These are phyloP conservation scores for Hyaloscypha bicolor DNA, from an alignment of 495 filamentous ascomycete genomes.

Conservation along the genomic window DNA sequence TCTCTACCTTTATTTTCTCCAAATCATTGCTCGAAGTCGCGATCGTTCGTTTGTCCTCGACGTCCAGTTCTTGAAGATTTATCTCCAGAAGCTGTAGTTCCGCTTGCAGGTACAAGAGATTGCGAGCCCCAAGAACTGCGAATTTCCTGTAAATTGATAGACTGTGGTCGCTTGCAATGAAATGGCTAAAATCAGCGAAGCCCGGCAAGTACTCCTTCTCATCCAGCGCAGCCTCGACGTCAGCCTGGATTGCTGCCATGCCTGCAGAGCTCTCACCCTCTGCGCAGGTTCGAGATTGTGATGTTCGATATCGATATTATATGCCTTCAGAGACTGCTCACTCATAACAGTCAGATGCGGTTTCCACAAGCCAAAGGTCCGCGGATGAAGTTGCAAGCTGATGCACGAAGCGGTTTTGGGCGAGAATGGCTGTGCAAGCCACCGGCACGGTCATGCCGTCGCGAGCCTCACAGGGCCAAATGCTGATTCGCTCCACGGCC, in stretches of 20 bases:
- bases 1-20: neutral
- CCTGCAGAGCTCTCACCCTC: neutral
- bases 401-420: too few relatives aligned
- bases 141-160: constrained; percentile 34
- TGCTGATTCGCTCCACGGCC: too few relatives aligned
- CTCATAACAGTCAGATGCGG: too few relatives aligned
- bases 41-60: neutral
- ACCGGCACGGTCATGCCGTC: neutral
- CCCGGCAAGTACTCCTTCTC: neutral
- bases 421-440: neutral
- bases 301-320: neutral
- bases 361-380: too few relatives aligned
- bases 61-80: neutral
- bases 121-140: constrained; percentile 32
- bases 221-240: neutral
- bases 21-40: neutral
- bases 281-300: neutral
- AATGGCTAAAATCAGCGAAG: constrained; percentile 1
- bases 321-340: neutral
- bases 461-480: too few relatives aligned
- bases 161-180: constrained; percentile 14
- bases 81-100: constrained; percentile 27
- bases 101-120: constrained; percentile 37
- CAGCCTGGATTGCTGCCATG: neutral
- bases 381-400: too few relatives aligned